Conservation (phyloP, 2,329 filamentous ascomycete genomes). For the Fusarium pseudoanthophilum region DNA sequence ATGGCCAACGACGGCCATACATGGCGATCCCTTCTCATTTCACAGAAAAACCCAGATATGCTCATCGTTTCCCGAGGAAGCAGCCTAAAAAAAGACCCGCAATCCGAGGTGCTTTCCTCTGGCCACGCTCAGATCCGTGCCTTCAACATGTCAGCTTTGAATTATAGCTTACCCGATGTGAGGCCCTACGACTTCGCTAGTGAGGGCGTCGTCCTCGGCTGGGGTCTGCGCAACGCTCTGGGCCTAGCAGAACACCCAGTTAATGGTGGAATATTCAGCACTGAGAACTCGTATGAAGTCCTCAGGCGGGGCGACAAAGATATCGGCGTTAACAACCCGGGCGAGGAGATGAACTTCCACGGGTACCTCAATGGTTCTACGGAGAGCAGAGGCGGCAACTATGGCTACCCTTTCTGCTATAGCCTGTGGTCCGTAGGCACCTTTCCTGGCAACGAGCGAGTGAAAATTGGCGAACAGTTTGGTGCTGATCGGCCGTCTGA, state of each 20-base stretch:
- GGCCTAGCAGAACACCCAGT: slow-evolving; percentile 72
- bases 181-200: slow-evolving; percentile 58
- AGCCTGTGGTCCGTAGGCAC: slow-evolving; percentile 68
- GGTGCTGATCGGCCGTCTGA: slow-evolving; percentile 43
- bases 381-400: slow-evolving; percentile 61
- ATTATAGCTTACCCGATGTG: slow-evolving; percentile 13
- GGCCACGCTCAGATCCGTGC: slow-evolving; percentile 76
- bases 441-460: slow-evolving; percentile 53
- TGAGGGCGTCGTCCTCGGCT: slow-evolving; percentile 65
- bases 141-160: slow-evolving; percentile 55
- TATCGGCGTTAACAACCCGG: slow-evolving; percentile 75
- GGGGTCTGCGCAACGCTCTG: slow-evolving; percentile 73
- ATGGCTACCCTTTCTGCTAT: slow-evolving; percentile 78
- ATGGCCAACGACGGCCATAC: slow-evolving; percentile 72
- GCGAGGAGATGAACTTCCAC: slow-evolving; percentile 79
- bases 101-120: slow-evolving; percentile 60
- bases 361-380: slow-evolving; percentile 61
- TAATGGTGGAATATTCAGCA: slow-evolving; percentile 64
- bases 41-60: slow-evolving; percentile 62
- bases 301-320: slow-evolving; percentile 67
- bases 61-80: slow-evolving; percentile 75
- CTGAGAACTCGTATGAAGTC: slow-evolving; percentile 78
- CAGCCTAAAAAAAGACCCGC: slow-evolving; percentile 68
- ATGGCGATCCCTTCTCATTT: slow-evolving; percentile 74
- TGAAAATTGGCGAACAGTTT: slow-evolving; percentile 64